Base-by-base conservation (phyloP, 768 basidiomycete species). In the Trametes cingulata region DNA sequence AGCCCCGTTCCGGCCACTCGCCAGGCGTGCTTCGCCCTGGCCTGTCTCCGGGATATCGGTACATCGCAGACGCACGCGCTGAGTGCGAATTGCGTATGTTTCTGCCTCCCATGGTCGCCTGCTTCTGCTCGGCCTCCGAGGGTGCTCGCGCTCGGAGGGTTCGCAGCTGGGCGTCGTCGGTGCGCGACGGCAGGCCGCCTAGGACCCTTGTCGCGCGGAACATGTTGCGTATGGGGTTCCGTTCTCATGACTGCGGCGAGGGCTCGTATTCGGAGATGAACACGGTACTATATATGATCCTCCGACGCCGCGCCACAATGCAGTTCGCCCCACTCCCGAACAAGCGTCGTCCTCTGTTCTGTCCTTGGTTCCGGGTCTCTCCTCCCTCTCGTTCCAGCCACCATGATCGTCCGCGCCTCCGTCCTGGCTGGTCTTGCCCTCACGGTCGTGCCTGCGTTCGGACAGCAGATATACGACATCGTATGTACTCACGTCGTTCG, bases 391-490 rank as follows among this genome's bases (percentile, higher is more conserved):
- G 36, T 42, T 41, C 13, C n/a, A 37, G 14, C 56, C 36, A 40
- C 39, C 48, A 57, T 57, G 56, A 40, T 57, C 56, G 27, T 49
- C 35, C 56, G 56, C 17, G 19, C 49, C 24, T 17, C 56, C 39
- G 39, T 42, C 29, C 22, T 42, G 39, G 47, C 39, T 10, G 35
- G 47, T 19, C 39, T 49, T 17, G 56, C 40, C 47, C 36, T 57
- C 27, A 19, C 47, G 24, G 19, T 24, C 39, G 19, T 10, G 6
- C 56, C 56, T 22, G 46, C 36, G 25, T 39, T 63, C 25, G 61
- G 66, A 20, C 73, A 74, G 53, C 69, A 70, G 40, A 74, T 74
- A 20, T 74, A 67, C 51, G 72, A 72, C 51, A 63, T 72, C 39
- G 71, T 71, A 40, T 22, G 71, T 68, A 17, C 10, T 49, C n/a